Base-by-base conservation (phyloP, 1,284 basidiomycete species). In the Malassezia yamatoensis region DNA sequence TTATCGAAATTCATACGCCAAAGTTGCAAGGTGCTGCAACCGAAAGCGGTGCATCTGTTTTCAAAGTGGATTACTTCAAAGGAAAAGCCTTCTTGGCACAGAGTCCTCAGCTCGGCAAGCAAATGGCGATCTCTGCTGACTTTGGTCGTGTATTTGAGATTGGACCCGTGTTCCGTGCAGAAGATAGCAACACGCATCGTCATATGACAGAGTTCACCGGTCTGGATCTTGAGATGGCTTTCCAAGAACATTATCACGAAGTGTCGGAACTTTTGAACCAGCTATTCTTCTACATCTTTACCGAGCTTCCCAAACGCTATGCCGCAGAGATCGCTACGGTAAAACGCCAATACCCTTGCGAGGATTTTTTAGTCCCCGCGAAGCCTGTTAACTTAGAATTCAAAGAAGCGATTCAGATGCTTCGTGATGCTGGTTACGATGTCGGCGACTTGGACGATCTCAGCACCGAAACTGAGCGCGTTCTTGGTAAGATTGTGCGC, bases 121-220 rank as follows among this genome's bases (percentile, higher is more conserved):
- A 99, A 78, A 98, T 98, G 94, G 89, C 88, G 58, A 98, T 99
- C 66, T 89, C 93, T 35, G 90, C 90, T 59, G 94, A 98, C 79
- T 91, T 98, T 76, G 93, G 94, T 74, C 83, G 88, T 41, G 94
- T 99, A 5, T 98, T 93, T 77, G 94, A 99, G 78, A 90, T 99
- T 62, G 93, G 85, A 0, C 65, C 69, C 54, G 90, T 96, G 48
- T 98, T 98, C 81, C 88, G 93, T 63, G 93, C 93, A n/a, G 93
- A 98, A 77, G 84, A 96, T 77, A 87, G 90, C 40, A 93, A 94
- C 77, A 96, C 93, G 4, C 88, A 96, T 76, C 85, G 94, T 51
- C 94, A 99, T 79, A 82, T 99, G 79, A 99, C 94, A 43, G 94
- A 99, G 77, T 99, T 96, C 77, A 88, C 90, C 65, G 94, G 94